Evolutionary conservation across 441 rosid genomes (phyloP).

Genomic region (Eutrema salsugineum): DNA sequence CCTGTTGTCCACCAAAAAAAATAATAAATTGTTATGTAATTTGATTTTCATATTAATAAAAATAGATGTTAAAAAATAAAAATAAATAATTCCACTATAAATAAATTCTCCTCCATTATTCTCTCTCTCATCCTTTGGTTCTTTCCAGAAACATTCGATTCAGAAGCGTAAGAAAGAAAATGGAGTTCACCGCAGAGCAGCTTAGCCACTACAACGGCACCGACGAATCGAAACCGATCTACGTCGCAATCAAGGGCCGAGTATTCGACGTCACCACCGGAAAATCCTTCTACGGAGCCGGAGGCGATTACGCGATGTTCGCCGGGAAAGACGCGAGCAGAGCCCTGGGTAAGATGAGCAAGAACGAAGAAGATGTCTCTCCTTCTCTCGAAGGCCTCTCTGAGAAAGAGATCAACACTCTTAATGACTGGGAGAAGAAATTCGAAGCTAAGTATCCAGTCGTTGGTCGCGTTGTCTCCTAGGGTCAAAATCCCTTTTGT

Average conservation of each 20-base stretch:
- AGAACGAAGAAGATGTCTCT: constrained; percentile 68
- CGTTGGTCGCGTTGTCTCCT: constrained; percentile 64
- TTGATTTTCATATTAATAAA: no score
- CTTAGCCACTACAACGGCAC: constrained; percentile 66
- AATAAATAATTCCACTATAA: neutral
- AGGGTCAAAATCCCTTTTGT: neutral
- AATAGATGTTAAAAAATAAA: no score
- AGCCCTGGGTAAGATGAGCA: constrained; percentile 92
- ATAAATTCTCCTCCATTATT: neutral
- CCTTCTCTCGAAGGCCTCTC: constrained; percentile 64
- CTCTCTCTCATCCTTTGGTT: neutral
- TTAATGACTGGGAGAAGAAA: constrained; percentile 84
- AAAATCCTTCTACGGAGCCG: constrained; percentile 73
- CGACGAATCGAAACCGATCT: constrained; percentile 77
- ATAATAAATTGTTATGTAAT: no score
- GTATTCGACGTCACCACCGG: constrained; percentile 75
- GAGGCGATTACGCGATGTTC: constrained; percentile 68
- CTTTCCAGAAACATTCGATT: neutral
- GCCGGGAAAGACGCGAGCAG: constrained; percentile 86
- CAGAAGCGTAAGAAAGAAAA: neutral
- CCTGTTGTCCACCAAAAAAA: no score
- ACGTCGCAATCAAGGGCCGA: constrained; percentile 75
- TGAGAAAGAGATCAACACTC: constrained; percentile 74
- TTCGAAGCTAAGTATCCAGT: constrained; percentile 83
- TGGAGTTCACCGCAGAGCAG: constrained; percentile 71